Evolutionary conservation across 306 rosid genomes (phyloP).

Genomic region (Corylus heterophylla): DNA sequence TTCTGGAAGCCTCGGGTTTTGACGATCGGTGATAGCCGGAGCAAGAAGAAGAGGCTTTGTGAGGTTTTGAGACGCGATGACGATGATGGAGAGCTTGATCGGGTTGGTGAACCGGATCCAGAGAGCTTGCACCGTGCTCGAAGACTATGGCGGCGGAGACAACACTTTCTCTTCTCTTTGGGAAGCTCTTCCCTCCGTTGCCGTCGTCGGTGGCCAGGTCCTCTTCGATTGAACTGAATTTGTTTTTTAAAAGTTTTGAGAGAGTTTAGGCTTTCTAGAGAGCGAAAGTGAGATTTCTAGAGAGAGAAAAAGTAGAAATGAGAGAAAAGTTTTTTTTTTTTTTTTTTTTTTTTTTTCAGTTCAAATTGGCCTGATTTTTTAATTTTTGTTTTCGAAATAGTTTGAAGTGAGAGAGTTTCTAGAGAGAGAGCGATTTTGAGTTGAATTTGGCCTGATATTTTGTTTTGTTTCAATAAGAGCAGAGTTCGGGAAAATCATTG

Average conservation of each 20-base stretch:
- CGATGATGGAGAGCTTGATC: conserved; percentile 95
- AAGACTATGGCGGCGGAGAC: conserved; percentile 81
- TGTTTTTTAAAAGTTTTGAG: too few species aligned
- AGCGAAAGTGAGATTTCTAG: background rate
- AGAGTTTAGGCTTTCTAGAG: background rate
- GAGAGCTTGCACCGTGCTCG: conserved; percentile 88
- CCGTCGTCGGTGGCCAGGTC: conserved; percentile 99
- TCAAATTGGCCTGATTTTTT: background rate
- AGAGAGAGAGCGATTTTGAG: background rate
- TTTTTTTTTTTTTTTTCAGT: background rate
- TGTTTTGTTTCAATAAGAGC: conserved; percentile 26
- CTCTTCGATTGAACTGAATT: conserved; percentile 7
- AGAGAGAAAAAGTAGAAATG: background rate
- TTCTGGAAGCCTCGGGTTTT: conserved; percentile 38
- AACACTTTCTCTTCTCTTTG: conserved; percentile 77
- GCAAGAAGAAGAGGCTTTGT: too few species aligned
- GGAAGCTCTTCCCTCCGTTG: conserved; percentile 96
- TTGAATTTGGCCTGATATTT: background rate
- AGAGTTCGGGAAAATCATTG: conserved; percentile 99
- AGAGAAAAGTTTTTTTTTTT: too few species aligned
- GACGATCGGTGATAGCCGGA: background rate
- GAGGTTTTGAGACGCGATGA: conserved; percentile 35
- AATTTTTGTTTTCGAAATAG: too few species aligned
- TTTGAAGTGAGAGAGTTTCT: too few species aligned
- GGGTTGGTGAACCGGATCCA: conserved; percentile 92